A percentile compares a stretch with the other conserved stretches of the same genome.
phyloP scores from a whole-genome alignment of 495 filamentous ascomycete species.

The Chlorociboria aeruginascens region DNA sequence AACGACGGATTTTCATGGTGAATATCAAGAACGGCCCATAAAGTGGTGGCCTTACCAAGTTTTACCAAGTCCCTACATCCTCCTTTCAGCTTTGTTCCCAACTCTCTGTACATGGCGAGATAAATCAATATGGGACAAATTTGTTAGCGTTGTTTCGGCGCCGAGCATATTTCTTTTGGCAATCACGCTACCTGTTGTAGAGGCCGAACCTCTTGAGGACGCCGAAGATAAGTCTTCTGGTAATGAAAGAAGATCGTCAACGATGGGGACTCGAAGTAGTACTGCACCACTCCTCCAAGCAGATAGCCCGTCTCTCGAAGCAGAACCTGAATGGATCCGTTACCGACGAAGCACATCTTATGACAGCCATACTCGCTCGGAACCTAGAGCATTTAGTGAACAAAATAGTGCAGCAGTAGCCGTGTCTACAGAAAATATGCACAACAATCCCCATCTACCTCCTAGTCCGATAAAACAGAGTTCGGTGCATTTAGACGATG shows the following conservation, averaged over 20 bases:
- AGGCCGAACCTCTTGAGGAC: constrained; percentile 42
- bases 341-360: constrained; percentile 27
- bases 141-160: constrained; percentile 66
- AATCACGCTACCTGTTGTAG: constrained; percentile 85
- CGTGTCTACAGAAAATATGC: constrained; percentile 10
- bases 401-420: constrained; percentile 15
- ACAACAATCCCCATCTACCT: constrained; percentile 12
- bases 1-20: not conserved
- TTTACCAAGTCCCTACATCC: constrained; percentile 56
- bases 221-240: constrained; percentile 24
- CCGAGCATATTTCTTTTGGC: constrained; percentile 86
- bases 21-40: constrained; percentile 25
- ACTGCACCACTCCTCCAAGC: constrained; percentile 6
- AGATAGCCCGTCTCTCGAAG: constrained; percentile 21
- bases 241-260: not conserved
- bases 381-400: not conserved
- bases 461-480: constrained; percentile 8
- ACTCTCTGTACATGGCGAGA: constrained; percentile 69
- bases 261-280: constrained; percentile 3
- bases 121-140: constrained; percentile 65
- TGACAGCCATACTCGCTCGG: constrained; percentile 1
- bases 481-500: not conserved
- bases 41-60: constrained; percentile 65
- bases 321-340: constrained; percentile 41
- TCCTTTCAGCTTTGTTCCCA: constrained; percentile 73